Evolutionary conservation across 441 rosid genomes (phyloP).

Genomic region (Brassica balearica): DNA sequence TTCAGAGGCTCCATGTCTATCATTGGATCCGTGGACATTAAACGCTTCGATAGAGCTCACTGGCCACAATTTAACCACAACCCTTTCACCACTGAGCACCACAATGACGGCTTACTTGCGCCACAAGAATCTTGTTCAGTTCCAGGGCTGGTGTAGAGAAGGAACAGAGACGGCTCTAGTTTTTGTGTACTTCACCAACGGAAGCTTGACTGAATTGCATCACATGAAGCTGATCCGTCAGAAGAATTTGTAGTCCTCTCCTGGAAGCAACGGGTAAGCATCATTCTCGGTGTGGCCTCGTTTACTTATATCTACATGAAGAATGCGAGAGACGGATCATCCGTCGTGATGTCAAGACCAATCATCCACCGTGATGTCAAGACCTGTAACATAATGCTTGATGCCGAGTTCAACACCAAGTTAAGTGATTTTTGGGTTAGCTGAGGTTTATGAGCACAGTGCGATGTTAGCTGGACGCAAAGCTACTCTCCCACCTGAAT

Average conservation of each 20-base stretch:
- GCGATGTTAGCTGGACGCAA: no score
- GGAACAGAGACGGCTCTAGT: slow-evolving; percentile 64
- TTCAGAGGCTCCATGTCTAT: no score
- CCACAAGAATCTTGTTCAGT: slow-evolving; percentile 79
- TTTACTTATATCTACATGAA: slow-evolving; percentile 73
- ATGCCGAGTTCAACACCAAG: slow-evolving; percentile 66
- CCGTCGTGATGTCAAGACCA: slow-evolving; percentile 74
- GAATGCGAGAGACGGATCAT: slow-evolving; percentile 88
- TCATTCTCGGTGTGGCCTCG: slow-evolving; percentile 71
- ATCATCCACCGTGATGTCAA: slow-evolving; percentile 81
- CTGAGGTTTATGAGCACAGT: no score
- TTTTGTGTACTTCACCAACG: slow-evolving; percentile 74
- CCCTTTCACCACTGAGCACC: slow-evolving; percentile 30
- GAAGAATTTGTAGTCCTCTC: slow-evolving; percentile 45
- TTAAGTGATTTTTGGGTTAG: no score
- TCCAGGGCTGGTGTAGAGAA: slow-evolving; percentile 83
- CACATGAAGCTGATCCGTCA: slow-evolving; percentile 43
- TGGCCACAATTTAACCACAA: no score
- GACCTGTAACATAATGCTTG: slow-evolving; percentile 81
- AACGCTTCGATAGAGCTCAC: no score
- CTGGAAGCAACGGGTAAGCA: slow-evolving; percentile 66
- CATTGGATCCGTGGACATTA: no score
- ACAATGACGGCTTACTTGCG: slow-evolving; percentile 72
- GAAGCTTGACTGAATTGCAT: slow-evolving; percentile 70
- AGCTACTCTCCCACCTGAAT: no score